Conservation (phyloP, 139 green algal species). For the Trebouxia sp. region DNA sequence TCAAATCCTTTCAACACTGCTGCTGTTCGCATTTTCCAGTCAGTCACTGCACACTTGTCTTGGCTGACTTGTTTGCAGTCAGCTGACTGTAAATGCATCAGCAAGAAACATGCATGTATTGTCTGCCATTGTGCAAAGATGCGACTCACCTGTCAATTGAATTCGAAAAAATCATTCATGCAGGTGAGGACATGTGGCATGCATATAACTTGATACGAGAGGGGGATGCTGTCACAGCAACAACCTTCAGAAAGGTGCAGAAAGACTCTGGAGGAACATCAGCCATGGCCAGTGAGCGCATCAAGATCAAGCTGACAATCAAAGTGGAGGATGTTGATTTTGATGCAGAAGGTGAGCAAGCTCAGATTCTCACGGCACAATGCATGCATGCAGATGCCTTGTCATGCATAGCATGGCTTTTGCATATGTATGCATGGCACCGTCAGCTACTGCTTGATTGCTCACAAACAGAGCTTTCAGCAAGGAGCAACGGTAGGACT, state of each 20-base stretch:
- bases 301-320: conserved; percentile 86
- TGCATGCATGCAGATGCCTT: neutral
- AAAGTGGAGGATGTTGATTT: conserved; percentile 82
- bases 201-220: conserved; percentile 82
- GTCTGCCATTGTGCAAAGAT: neutral
- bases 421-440: too few relatives aligned
- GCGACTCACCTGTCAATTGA: neutral
- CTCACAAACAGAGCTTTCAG: too few relatives aligned
- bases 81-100: too few relatives aligned
- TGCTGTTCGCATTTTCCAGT: neutral
- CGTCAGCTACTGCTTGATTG: too few relatives aligned
- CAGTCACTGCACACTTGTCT: neutral
- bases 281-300: conserved; percentile 63
- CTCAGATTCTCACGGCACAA: neutral
- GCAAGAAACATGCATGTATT: neutral
- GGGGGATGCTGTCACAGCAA: conserved; percentile 71
- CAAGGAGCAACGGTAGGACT: too few relatives aligned
- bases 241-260: conserved; percentile 51
- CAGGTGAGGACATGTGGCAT: conserved; percentile 95
- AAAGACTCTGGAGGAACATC: conserved; percentile 55
- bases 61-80: neutral
- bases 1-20: conserved; percentile 24
- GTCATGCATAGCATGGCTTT: too few relatives aligned
- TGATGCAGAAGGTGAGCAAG: conserved; percentile 73
- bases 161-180: neutral